A percentile compares a stretch with the other conserved stretches of the same genome.
Conservation (phyloP, 1,284 basidiomycete species). For the Fomitiporia mediterranea region DNA sequence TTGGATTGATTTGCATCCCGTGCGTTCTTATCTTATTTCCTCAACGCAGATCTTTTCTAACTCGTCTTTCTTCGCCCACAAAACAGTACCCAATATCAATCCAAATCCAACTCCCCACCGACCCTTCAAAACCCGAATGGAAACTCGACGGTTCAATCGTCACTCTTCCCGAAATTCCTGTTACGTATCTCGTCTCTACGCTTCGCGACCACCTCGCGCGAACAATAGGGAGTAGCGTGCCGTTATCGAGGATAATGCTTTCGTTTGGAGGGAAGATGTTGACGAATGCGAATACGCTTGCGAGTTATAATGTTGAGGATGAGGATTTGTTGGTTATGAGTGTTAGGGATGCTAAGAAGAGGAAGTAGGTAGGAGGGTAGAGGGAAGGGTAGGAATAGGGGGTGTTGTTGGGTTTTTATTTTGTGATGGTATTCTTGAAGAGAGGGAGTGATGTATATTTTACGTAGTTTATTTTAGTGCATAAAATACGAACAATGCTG, state of each 20-base stretch:
- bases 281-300: conserved; percentile 80
- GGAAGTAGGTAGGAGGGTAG: conserved; percentile 41
- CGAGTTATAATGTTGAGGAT: conserved; percentile 84
- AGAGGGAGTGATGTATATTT: too few species aligned
- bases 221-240: conserved; percentile 67
- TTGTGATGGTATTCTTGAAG: background rate
- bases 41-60: background rate
- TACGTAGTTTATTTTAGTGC: too few species aligned
- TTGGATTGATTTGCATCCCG: conserved; percentile 86
- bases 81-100: conserved; percentile 77
- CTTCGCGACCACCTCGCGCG: conserved; percentile 82
- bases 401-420: conserved; percentile 49
- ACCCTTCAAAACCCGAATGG: conserved; percentile 84
- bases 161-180: conserved; percentile 73
- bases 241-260: conserved; percentile 74
- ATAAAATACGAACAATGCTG: too few species aligned
- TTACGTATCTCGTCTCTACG: conserved; percentile 79
- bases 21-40: conserved; percentile 32
- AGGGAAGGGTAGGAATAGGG: conserved; percentile 55
- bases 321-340: conserved; percentile 77
- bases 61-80: background rate
- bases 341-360: conserved; percentile 74
- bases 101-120: conserved; percentile 74
- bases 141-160: conserved; percentile 80
- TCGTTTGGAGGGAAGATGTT: conserved; percentile 79